Percentiles rank a stretch among this genome's conserved stretches.
phyloP scores from a whole-genome alignment of 2,329 filamentous ascomycete species.

The Nemania bipapillata region DNA sequence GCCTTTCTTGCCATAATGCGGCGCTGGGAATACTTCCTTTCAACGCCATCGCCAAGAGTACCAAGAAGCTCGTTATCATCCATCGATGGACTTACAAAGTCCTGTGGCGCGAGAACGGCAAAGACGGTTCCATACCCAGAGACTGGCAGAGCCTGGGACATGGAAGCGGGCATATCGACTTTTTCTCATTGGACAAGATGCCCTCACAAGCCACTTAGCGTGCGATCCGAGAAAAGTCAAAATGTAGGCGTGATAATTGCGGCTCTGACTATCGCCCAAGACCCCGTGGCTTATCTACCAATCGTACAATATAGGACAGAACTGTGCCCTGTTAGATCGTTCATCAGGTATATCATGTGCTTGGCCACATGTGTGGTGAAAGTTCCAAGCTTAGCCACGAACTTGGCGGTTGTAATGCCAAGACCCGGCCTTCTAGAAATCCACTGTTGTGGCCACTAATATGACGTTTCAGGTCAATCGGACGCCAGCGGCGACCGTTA shows the following conservation, averaged over 20 bases:
- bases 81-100: conserved; percentile 17
- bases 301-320: background rate
- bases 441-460: background rate
- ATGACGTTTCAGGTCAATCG: conserved; percentile 20
- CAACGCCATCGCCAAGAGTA: conserved; percentile 35
- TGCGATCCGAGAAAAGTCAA: conserved; percentile 36
- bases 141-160: conserved; percentile 33
- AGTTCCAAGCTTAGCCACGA: conserved; percentile 24
- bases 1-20: conserved; percentile 5
- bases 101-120: conserved; percentile 20
- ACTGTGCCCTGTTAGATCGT: background rate
- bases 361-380: conserved; percentile 20
- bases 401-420: conserved; percentile 44
- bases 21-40: conserved; percentile 4
- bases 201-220: conserved; percentile 11
- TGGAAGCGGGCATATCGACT: background rate
- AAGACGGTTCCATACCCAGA: conserved; percentile 22
- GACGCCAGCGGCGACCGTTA: conserved; percentile 7
- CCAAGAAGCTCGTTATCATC: conserved; percentile 36
- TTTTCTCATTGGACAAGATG: conserved; percentile 16
- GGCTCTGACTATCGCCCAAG: conserved; percentile 5
- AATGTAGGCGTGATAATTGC: conserved; percentile 32
- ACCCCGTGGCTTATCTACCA: background rate
- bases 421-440: conserved; percentile 34
- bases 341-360: conserved; percentile 8